Conservation (phyloP, 768 basidiomycete genomes). For the Tricholoma matsutake region DNA sequence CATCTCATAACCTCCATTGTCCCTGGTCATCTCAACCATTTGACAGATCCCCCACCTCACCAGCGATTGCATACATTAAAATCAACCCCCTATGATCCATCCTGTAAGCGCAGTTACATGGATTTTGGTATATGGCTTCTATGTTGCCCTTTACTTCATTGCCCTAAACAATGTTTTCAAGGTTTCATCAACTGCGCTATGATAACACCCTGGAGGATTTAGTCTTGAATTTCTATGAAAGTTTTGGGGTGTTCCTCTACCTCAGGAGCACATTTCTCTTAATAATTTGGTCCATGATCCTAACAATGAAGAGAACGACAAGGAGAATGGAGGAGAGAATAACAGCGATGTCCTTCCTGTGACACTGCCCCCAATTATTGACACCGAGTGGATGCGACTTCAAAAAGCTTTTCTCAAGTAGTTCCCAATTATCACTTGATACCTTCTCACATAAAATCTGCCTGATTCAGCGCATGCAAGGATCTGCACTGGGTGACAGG, state of each 20-base stretch:
- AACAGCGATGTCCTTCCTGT: neutral
- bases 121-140: too few relatives aligned
- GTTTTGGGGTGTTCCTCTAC: neutral
- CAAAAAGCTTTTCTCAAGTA: neutral
- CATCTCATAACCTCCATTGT: too few relatives aligned
- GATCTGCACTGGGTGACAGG: neutral
- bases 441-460: neutral
- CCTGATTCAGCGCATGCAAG: neutral
- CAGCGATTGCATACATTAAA: neutral
- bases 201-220: neutral
- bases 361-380: conserved; percentile 5
- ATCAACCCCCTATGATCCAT: neutral
- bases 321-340: neutral
- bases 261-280: neutral
- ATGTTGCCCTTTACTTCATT: neutral
- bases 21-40: neutral
- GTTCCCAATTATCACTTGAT: neutral
- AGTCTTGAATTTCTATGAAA: neutral
- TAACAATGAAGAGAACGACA: neutral
- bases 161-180: neutral
- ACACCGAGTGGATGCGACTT: neutral
- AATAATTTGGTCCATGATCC: neutral
- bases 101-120: neutral
- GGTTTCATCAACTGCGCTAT: neutral
- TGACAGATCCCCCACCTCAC: neutral